Percentiles rank a stretch among this genome's conserved stretches.
Evolutionary conservation across 805 yeast genomes (phyloP).

Genomic region (Saccharomycopsis fodiens): DNA sequence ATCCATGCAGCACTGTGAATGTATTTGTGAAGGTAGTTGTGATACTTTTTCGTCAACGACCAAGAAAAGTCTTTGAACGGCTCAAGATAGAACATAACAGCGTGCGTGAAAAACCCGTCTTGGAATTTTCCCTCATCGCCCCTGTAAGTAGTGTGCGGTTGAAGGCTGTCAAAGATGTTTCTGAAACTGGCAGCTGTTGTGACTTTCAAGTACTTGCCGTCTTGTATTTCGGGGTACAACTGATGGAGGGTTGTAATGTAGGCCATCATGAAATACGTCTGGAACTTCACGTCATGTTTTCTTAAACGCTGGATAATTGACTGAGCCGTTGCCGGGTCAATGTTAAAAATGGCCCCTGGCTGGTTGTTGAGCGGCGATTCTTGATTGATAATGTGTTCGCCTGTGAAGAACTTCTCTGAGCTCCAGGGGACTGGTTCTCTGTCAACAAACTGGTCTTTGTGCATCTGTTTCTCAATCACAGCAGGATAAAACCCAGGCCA

Average conservation of each 20-base stretch:
- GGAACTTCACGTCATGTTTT: not conserved
- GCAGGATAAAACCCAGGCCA: not conserved
- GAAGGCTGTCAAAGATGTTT: not conserved
- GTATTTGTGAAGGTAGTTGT: not conserved
- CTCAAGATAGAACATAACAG: not conserved
- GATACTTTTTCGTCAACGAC: not conserved
- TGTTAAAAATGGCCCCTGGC: not conserved
- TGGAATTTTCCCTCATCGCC: not conserved
- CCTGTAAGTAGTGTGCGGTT: not conserved
- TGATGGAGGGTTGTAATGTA: not conserved
- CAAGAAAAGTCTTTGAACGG: not conserved
- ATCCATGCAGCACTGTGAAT: not conserved
- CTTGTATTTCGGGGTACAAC: not conserved
- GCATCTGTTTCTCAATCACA: not conserved
- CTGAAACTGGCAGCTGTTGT: not conserved
- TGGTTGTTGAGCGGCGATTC: not conserved
- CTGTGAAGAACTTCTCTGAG: not conserved
- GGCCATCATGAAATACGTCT: not conserved
- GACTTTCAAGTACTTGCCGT: not conserved
- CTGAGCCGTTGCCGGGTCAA: not conserved
- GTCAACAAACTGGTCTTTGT: slow-evolving; percentile 1
- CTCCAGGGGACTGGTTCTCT: not conserved
- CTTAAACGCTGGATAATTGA: not conserved
- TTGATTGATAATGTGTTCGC: not conserved
- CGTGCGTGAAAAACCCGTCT: slow-evolving; percentile 1